Percentiles rank a stretch among this genome's conserved stretches.
Evolutionary conservation across 1,284 basidiomycete species (phyloP).

Genomic region (Leucoagaricus sp.): DNA sequence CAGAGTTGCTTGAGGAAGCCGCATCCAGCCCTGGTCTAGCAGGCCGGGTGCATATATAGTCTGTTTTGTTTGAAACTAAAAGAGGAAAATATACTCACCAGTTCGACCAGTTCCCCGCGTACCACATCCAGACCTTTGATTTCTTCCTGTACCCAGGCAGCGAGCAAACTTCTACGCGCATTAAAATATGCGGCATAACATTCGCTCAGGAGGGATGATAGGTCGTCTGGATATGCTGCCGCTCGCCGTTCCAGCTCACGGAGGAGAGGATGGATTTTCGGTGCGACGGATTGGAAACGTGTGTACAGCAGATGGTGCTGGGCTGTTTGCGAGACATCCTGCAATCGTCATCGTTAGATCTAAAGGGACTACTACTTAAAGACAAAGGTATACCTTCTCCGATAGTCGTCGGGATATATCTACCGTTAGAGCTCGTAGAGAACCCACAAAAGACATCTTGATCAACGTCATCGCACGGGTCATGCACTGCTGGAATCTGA

Average conservation of each 20-base stretch:
- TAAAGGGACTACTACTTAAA: background rate
- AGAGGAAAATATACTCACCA: slow-evolving; percentile 62
- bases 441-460: slow-evolving; percentile 90
- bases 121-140: slow-evolving; percentile 79
- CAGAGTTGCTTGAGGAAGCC: slow-evolving; percentile 89
- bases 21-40: slow-evolving; percentile 88
- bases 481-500: slow-evolving; percentile 95
- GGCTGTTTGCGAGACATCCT: slow-evolving; percentile 83
- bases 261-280: slow-evolving; percentile 74
- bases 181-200: slow-evolving; percentile 84
- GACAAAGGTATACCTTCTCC: slow-evolving; percentile 63
- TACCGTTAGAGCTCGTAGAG: slow-evolving; percentile 70
- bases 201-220: slow-evolving; percentile 76
- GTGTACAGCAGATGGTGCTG: slow-evolving; percentile 87
- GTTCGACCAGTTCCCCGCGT: slow-evolving; percentile 80
- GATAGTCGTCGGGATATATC: slow-evolving; percentile 75
- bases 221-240: slow-evolving; percentile 70
- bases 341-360: slow-evolving; percentile 4
- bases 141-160: slow-evolving; percentile 74
- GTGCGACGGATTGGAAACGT: slow-evolving; percentile 76
- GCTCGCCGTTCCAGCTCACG: slow-evolving; percentile 84
- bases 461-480: slow-evolving; percentile 95
- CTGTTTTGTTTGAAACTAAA: no score
- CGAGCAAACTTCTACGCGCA: slow-evolving; percentile 70
- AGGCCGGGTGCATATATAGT: no score